Evolutionary conservation across 2,329 filamentous ascomycete species (phyloP).

Genomic region (Fusarium luffae): DNA sequence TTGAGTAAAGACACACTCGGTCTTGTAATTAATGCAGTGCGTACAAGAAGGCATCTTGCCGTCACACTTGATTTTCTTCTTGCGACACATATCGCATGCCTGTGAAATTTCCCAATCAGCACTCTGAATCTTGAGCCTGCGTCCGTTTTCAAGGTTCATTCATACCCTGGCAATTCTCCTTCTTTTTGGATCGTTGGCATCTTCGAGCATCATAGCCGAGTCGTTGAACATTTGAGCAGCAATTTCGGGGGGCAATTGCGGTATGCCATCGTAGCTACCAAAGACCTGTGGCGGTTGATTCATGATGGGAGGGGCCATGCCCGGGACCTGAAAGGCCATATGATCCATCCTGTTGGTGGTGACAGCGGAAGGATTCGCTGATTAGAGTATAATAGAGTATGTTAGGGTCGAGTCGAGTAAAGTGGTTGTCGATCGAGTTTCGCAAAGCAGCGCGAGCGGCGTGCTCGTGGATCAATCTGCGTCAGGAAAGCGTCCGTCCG

Average conservation of each 20-base stretch:
- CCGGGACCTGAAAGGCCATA: conserved; percentile 68
- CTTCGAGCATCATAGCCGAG: conserved; percentile 67
- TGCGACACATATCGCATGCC: conserved; percentile 97
- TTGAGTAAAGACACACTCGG: conserved; percentile 95
- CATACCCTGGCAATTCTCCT: conserved; percentile 87
- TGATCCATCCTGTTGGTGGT: conserved; percentile 53
- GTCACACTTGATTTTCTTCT: conserved; percentile 98
- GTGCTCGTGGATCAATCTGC: conserved; percentile 21
- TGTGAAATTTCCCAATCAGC: conserved; percentile 50
- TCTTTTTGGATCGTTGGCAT: conserved; percentile 85
- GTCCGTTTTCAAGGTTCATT: not conserved
- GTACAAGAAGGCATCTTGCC: conserved; percentile 94
- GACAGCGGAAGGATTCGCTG: not conserved
- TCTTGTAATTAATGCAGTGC: conserved; percentile 98
- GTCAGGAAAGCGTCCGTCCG: not conserved
- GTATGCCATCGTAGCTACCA: conserved; percentile 71
- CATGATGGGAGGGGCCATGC: conserved; percentile 69
- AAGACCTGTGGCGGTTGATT: conserved; percentile 77
- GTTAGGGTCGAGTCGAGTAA: not conserved
- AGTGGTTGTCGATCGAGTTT: conserved; percentile 6
- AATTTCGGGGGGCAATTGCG: conserved; percentile 66
- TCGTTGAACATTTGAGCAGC: conserved; percentile 70
- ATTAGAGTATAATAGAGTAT: not conserved
- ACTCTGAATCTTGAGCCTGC: conserved; percentile 11
- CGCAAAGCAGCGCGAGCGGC: conserved; percentile 22